These are phyloP conservation scores for Aspergillus nanangensis DNA, from an alignment of 495 filamentous ascomycete genomes.

Conservation along the genomic window DNA sequence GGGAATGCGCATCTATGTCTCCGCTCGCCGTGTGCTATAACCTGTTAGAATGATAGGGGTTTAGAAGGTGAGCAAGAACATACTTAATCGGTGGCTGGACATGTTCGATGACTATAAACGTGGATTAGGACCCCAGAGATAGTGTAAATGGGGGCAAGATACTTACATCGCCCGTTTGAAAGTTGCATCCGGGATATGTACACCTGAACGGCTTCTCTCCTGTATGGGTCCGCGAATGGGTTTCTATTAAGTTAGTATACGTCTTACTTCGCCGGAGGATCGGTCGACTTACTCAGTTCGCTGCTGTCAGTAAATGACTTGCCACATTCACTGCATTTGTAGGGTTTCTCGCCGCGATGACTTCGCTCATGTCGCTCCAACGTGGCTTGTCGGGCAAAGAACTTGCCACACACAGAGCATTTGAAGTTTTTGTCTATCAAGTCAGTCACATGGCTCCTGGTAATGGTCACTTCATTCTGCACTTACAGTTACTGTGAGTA, in stretches of 20 bases:
- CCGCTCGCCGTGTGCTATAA: constrained; percentile 41
- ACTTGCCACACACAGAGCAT: constrained; percentile 43
- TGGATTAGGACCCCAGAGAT: not conserved
- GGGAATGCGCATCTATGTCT: constrained; percentile 40
- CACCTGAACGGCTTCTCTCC: constrained; percentile 50
- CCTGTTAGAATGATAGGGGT: too few relatives aligned
- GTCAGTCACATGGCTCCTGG: constrained; percentile 4
- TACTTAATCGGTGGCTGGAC: constrained; percentile 46
- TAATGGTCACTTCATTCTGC: too few relatives aligned
- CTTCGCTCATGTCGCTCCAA: constrained; percentile 49
- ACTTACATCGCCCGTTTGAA: constrained; percentile 45
- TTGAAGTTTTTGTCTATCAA: constrained; percentile 41
- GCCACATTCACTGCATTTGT: constrained; percentile 39
- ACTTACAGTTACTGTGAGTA: constrained; percentile 45
- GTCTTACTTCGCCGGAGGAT: too few relatives aligned
- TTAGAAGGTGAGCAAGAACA: not conserved
- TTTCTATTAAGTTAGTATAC: constrained; percentile 33
- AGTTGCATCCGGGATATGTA: constrained; percentile 43
- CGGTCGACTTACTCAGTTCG: constrained; percentile 37
- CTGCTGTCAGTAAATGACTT: constrained; percentile 48
- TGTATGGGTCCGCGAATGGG: constrained; percentile 47
- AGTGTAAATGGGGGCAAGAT: not conserved
- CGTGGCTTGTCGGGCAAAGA: constrained; percentile 43
- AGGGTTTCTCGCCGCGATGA: constrained; percentile 50
- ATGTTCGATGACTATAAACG: constrained; percentile 40